Percentiles rank a stretch among this genome's conserved stretches.
Conservation (phyloP, 1,284 basidiomycete genomes). For the Cryptococcus jaspeensis region DNA sequence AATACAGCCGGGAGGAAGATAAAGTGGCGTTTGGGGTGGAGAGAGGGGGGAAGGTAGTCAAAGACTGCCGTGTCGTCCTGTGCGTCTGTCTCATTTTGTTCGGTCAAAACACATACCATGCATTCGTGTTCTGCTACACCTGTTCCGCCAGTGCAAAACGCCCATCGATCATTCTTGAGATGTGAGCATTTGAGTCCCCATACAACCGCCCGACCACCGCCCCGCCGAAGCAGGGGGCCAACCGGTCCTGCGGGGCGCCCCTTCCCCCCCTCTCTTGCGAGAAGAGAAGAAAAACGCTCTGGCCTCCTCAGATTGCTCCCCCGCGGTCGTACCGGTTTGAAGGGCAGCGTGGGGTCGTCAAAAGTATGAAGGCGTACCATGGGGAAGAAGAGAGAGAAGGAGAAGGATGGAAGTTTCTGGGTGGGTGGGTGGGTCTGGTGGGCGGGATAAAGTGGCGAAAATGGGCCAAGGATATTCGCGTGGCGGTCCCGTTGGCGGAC, state of each 20-base stretch:
- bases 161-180: background rate
- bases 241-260: slow-evolving; percentile 33
- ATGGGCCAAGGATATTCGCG: slow-evolving; percentile 10
- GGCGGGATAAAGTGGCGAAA: slow-evolving; percentile 17
- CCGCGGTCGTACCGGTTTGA: background rate
- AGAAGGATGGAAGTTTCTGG: background rate
- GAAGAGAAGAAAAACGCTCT: slow-evolving; percentile 10
- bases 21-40: slow-evolving; percentile 23
- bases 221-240: background rate
- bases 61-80: too few relatives aligned
- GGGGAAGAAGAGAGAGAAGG: slow-evolving; percentile 10
- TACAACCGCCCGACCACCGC: slow-evolving; percentile 21
- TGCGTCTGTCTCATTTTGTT: background rate
- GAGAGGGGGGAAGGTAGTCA: background rate
- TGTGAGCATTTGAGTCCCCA: slow-evolving; percentile 27
- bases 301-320: slow-evolving; percentile 9
- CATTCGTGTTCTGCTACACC: background rate
- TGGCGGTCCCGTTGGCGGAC: background rate
- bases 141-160: too few relatives aligned
- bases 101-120: background rate
- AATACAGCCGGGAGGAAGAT: slow-evolving; percentile 33
- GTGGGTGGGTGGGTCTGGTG: background rate
- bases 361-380: slow-evolving; percentile 21
- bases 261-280: slow-evolving; percentile 5
- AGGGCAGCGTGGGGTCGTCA: slow-evolving; percentile 12